phyloP scores from a whole-genome alignment of 1,139 yeast species.

The Pneumocystis oryctolagi region DNA sequence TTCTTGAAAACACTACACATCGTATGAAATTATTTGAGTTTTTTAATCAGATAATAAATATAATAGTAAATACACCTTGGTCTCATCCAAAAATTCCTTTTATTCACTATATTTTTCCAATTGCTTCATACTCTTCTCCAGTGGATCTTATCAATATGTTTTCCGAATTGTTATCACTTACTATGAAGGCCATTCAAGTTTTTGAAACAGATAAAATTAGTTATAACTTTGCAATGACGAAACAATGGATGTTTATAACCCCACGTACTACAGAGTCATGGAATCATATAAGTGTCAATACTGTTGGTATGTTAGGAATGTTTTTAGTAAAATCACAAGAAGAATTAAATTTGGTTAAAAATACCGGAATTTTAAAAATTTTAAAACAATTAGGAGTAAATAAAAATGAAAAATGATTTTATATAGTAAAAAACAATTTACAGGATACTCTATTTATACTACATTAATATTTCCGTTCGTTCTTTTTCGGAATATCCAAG shows the following conservation, averaged over 20 bases:
- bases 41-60: slow-evolving; percentile 6
- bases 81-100: slow-evolving; percentile 51
- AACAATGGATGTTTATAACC: slow-evolving; percentile 68
- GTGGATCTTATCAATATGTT: slow-evolving; percentile 49
- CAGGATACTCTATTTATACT: neutral
- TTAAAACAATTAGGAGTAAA: slow-evolving; percentile 53
- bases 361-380: slow-evolving; percentile 25
- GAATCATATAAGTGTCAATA: slow-evolving; percentile 44
- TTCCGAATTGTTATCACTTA: slow-evolving; percentile 54
- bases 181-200: slow-evolving; percentile 49
- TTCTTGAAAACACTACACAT: slow-evolving; percentile 19
- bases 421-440: neutral
- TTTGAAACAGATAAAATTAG: slow-evolving; percentile 29
- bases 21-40: neutral
- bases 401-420: slow-evolving; percentile 21
- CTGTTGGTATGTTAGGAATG: slow-evolving; percentile 70
- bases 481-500: neutral
- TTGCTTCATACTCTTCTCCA: slow-evolving; percentile 26
- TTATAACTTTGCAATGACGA: slow-evolving; percentile 69
- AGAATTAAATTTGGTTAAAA: slow-evolving; percentile 21
- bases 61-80: slow-evolving; percentile 33
- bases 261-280: slow-evolving; percentile 42
- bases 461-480: neutral
- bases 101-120: slow-evolving; percentile 64
- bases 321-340: slow-evolving; percentile 59